Percentiles rank a stretch among this genome's conserved stretches.
Conservation (phyloP, 2,329 filamentous ascomycete genomes). For the Hansfordia pulvinata region DNA sequence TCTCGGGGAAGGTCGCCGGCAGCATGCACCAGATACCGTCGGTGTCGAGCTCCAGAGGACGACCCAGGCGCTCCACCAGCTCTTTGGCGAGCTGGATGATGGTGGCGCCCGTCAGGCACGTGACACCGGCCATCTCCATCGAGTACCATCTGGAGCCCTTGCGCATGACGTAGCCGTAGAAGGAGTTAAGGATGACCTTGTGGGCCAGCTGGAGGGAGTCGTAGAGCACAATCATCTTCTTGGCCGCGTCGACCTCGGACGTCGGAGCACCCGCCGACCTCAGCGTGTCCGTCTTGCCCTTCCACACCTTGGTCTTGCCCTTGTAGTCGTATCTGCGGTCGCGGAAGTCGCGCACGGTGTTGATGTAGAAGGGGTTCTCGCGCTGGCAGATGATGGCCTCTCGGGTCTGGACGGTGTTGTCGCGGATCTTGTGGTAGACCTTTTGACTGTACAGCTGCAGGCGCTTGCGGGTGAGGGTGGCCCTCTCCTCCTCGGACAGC, state of each 20-base stretch:
- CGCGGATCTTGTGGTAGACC: constrained; percentile 98
- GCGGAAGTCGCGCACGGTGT: constrained; percentile 91
- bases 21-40: constrained; percentile 99
- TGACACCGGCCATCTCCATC: constrained; percentile 98
- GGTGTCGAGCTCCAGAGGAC: constrained; percentile 88
- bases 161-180: constrained; percentile 98
- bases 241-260: constrained; percentile 77
- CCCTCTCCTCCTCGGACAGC: constrained; percentile 69
- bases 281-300: constrained; percentile 80
- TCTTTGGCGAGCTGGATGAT: constrained; percentile 96
- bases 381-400: constrained; percentile 97
- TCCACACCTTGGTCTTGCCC: constrained; percentile 96
- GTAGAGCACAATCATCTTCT: constrained; percentile 96
- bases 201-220: constrained; percentile 94
- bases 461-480: constrained; percentile 67
- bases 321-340: constrained; percentile 98
- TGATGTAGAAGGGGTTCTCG: constrained; percentile 96
- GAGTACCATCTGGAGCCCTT: constrained; percentile 99
- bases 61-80: constrained; percentile 82
- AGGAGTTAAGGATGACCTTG: constrained; percentile 98
- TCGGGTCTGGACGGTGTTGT: constrained; percentile 79
- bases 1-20: constrained; percentile 89
- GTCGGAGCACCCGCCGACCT: constrained; percentile 68
- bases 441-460: constrained; percentile 92
- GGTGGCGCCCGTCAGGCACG: constrained; percentile 85